Evolutionary conservation across 306 rosid genomes (phyloP), one percentile per base, ranked within the genome.

Genomic region (Prosopis cineraria): DNA sequence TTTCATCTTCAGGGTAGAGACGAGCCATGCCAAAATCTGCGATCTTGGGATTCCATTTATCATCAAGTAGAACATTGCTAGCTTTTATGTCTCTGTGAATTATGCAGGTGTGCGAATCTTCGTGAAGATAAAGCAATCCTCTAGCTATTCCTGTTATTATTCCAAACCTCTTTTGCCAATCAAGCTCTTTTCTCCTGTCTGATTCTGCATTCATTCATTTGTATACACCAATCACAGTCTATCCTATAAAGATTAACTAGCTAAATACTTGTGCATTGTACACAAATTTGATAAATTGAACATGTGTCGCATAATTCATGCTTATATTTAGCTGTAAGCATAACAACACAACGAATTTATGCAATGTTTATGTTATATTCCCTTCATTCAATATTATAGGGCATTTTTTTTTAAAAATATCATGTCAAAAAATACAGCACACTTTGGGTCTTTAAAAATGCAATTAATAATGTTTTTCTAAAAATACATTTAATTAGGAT

Each of bases 21-120:
- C 91, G 95, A 8, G 95, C 95, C 91, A 90, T 77, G 34, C 95
- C 95, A 24, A 90, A 90, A 74, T 90, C 95, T 22, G 95, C 93
- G 48, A 90, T 90, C 81, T 90, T 90, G 12, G 95, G 91, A 47
- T 76, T 44, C 95, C 95, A 90, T 70, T 87, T 90, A 8, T 87
- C 91, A 7, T 90, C 95, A 2, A 90, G 87, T 25, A 90, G 72
- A 48, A 90, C 48, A 39, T 90, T 90, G 78, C 95, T 86, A 1
- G 91, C 95, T 74, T 90, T 90, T 63, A 90, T 90, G 77, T 90
- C 95, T 7, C 92, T 86, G 76, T 90, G 95, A 53, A 90, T 87
- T 30, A 88, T 88, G 65, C 89, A 73, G 16, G 75, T 84, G 69
- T 90, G 91, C 0, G 91, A 79, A 81, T 90, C 93, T 69, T 87